phyloP scores from a whole-genome alignment of 495 filamentous ascomycete species.

The Neurospora intermedia region DNA sequence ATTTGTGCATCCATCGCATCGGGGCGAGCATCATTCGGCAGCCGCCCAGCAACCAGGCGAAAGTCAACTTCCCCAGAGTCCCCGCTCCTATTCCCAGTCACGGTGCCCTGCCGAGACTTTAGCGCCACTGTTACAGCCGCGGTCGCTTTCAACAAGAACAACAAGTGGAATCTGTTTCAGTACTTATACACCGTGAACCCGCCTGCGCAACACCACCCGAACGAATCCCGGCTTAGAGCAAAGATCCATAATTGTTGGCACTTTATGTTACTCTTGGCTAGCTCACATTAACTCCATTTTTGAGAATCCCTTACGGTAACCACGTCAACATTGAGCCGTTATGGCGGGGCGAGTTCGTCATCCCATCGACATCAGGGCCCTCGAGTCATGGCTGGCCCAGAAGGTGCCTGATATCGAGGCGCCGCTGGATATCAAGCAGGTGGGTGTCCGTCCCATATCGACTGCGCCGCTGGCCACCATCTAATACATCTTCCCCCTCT shows the following conservation, averaged over 20 bases:
- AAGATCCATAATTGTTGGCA: not conserved
- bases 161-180: not conserved
- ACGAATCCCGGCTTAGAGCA: not conserved
- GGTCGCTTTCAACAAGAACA: not conserved
- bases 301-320: not conserved
- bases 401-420: constrained; percentile 70
- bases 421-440: constrained; percentile 83
- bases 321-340: not conserved
- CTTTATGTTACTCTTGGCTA: not conserved
- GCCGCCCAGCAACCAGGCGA: not conserved
- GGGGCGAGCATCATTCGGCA: not conserved
- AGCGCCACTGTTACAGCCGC: not conserved
- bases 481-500: not conserved
- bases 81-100: not conserved
- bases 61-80: not conserved
- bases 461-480: not conserved
- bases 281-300: not conserved
- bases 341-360: constrained; percentile 91
- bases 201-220: not conserved
- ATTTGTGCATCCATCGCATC: not conserved
- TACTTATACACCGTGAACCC: not conserved
- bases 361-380: constrained; percentile 65
- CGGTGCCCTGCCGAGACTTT: not conserved
- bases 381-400: constrained; percentile 66
- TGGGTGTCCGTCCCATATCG: constrained; percentile 22